Conservation (phyloP, 805 yeast species). For the Nakazawaea populi region DNA sequence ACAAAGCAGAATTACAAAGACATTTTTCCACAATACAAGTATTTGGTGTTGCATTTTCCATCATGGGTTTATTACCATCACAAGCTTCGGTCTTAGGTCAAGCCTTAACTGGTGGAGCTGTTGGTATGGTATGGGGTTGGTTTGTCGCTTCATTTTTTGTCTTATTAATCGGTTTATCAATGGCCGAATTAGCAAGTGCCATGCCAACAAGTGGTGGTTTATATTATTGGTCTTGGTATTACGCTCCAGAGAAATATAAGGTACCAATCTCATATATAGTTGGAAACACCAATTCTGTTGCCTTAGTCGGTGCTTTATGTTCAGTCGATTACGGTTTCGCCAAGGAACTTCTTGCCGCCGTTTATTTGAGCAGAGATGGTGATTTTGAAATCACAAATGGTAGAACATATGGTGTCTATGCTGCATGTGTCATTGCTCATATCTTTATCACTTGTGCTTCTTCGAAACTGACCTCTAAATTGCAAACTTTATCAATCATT, state of each 20-base stretch:
- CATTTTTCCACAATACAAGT: slow-evolving; percentile 56
- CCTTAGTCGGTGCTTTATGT: slow-evolving; percentile 60
- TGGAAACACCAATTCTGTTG: slow-evolving; percentile 64
- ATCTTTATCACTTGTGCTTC: slow-evolving; percentile 49
- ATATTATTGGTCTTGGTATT: slow-evolving; percentile 63
- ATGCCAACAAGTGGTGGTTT: slow-evolving; percentile 76
- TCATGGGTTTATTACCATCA: slow-evolving; percentile 67
- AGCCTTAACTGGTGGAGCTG: slow-evolving; percentile 59
- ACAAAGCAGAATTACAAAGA: slow-evolving; percentile 62
- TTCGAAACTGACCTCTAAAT: slow-evolving; percentile 47
- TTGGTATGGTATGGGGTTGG: slow-evolving; percentile 73
- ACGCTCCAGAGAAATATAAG: slow-evolving; percentile 49
- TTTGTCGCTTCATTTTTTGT: slow-evolving; percentile 50
- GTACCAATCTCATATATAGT: slow-evolving; percentile 55
- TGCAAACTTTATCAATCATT: slow-evolving; percentile 55
- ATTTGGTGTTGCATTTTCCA: slow-evolving; percentile 66
- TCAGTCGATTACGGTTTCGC: slow-evolving; percentile 69
- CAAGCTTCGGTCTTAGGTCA: slow-evolving; percentile 49
- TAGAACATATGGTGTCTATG: slow-evolving; percentile 59
- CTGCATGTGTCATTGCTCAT: slow-evolving; percentile 51
- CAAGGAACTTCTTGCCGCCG: slow-evolving; percentile 51
- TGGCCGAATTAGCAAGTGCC: slow-evolving; percentile 63
- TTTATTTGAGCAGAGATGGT: slow-evolving; percentile 45
- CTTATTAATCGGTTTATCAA: slow-evolving; percentile 50
- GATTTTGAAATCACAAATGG: slow-evolving; percentile 47